These are phyloP conservation scores for Globisporangium paddicum DNA, from an alignment of 352 stramenopile species.

Conservation along the genomic window DNA sequence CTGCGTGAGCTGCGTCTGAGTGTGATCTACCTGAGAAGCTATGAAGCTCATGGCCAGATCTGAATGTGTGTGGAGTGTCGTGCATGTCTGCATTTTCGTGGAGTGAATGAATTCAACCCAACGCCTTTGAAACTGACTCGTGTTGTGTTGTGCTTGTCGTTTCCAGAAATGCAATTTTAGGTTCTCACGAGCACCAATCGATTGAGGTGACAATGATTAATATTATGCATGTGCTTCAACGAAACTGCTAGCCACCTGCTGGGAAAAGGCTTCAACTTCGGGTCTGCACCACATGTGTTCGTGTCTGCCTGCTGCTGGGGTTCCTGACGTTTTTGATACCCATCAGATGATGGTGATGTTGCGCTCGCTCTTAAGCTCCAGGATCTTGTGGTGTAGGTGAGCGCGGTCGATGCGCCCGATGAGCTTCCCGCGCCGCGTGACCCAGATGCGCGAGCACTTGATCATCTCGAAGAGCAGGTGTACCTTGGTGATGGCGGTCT, in stretches of 20 bases:
- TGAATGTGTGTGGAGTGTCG: background rate
- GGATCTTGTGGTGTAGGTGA: slow-evolving; percentile 33
- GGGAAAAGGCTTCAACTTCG: slow-evolving; percentile 1
- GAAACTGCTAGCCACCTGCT: background rate
- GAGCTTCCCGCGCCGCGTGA: slow-evolving; percentile 46
- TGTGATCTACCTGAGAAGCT: background rate
- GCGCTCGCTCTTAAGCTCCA: slow-evolving; percentile 22
- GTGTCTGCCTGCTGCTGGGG: background rate
- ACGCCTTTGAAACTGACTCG: slow-evolving; percentile 13
- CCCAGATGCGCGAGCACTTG: slow-evolving; percentile 55
- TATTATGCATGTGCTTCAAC: slow-evolving; percentile 15
- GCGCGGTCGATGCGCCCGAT: slow-evolving; percentile 47
- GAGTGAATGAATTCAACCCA: slow-evolving; percentile 7
- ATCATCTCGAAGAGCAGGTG: slow-evolving; percentile 79
- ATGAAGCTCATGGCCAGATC: background rate
- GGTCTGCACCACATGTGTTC: background rate
- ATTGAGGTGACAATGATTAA: slow-evolving; percentile 20
- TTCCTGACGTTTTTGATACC: too few relatives aligned
- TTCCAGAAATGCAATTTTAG: slow-evolving; percentile 39
- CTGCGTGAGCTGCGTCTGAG: background rate
- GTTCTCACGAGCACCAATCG: slow-evolving; percentile 16
- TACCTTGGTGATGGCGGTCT: slow-evolving; percentile 50
- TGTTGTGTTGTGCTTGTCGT: slow-evolving; percentile 11
- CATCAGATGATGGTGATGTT: slow-evolving; percentile 13
- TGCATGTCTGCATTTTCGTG: background rate